These are phyloP conservation scores for Fusarium circinatum DNA, from an alignment of 2,329 filamentous ascomycete species.

Conservation along the genomic window DNA sequence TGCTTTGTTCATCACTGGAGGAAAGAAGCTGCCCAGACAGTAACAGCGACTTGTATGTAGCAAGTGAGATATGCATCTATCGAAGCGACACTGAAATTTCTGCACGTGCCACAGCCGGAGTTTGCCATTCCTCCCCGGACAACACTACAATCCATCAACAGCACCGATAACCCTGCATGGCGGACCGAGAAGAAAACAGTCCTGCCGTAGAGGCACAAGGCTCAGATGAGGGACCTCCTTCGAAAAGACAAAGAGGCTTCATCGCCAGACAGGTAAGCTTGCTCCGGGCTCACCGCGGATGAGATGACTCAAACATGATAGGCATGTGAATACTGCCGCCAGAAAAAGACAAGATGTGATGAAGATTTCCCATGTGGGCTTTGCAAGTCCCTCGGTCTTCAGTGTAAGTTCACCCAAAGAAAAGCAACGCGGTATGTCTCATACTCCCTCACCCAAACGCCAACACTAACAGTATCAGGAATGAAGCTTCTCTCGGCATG, in stretches of 20 bases:
- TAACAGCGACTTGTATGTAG: background rate
- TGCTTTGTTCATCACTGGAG: too few species aligned
- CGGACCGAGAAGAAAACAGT: constrained; percentile 23
- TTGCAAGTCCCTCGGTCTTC: constrained; percentile 22
- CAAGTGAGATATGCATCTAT: background rate
- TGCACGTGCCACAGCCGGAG: constrained; percentile 17
- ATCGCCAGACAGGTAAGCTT: constrained; percentile 27
- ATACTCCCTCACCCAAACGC: rapidly evolving
- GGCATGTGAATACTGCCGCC: constrained; percentile 36
- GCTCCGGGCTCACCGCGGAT: too few species aligned
- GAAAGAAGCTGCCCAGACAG: background rate
- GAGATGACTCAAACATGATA: background rate
- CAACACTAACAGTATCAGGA: background rate
- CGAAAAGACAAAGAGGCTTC: constrained; percentile 26
- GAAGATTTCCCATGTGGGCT: constrained; percentile 33
- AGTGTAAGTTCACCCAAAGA: constrained; percentile 19
- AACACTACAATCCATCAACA: background rate
- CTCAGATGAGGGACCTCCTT: constrained; percentile 23
- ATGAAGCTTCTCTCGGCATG: constrained; percentile 32
- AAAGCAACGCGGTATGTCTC: constrained; percentile 22
- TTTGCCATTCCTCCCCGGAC: constrained; percentile 26
- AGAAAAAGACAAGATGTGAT: constrained; percentile 35
- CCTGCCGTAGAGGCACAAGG: constrained; percentile 1
- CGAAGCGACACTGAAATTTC: background rate
- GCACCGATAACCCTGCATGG: background rate